Evolutionary conservation across 1,139 yeast species (phyloP).

Genomic region (Magnusiomyces ingens): DNA sequence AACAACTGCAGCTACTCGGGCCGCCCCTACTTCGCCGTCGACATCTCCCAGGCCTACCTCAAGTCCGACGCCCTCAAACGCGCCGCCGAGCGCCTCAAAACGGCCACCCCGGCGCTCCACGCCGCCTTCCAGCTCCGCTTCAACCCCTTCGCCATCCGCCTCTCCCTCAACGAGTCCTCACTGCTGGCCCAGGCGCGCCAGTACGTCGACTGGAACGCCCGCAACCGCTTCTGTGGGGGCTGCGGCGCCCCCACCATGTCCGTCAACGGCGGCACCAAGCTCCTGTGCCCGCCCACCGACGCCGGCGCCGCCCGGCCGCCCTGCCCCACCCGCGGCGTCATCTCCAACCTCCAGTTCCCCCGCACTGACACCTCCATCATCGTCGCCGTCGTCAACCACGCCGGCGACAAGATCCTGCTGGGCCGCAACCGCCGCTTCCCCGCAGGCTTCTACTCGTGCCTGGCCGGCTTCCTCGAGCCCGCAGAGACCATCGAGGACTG

Average conservation of each 20-base stretch:
- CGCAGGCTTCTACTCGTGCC: slow-evolving; percentile 56
- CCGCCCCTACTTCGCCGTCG: slow-evolving; percentile 71
- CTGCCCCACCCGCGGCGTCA: slow-evolving; percentile 35
- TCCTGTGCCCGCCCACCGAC: slow-evolving; percentile 47
- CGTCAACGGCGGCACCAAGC: slow-evolving; percentile 76
- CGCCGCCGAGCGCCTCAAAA: slow-evolving; percentile 19
- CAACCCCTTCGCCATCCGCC: slow-evolving; percentile 23
- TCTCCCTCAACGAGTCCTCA: slow-evolving; percentile 42
- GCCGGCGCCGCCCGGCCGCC: slow-evolving; percentile 20
- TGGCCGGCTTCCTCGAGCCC: slow-evolving; percentile 96
- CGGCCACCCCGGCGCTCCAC: slow-evolving; percentile 27
- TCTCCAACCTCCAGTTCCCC: slow-evolving; percentile 67
- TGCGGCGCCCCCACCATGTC: slow-evolving; percentile 71
- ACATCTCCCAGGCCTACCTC: slow-evolving; percentile 37
- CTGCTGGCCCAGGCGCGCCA: slow-evolving; percentile 74
- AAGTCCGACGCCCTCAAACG: slow-evolving; percentile 17
- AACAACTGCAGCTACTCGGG: slow-evolving; percentile 44
- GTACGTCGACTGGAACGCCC: slow-evolving; percentile 77
- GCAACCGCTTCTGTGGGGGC: slow-evolving; percentile 78
- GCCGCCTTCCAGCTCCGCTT: slow-evolving; percentile 32
- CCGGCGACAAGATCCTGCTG: slow-evolving; percentile 56
- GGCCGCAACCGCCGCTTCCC: slow-evolving; percentile 61
- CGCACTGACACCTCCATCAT: slow-evolving; percentile 86
- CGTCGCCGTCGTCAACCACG: slow-evolving; percentile 63
- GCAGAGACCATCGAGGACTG: slow-evolving; percentile 88